Evolutionary conservation across 2,329 filamentous ascomycete genomes (phyloP).

Genomic region (Fusarium continuum): DNA sequence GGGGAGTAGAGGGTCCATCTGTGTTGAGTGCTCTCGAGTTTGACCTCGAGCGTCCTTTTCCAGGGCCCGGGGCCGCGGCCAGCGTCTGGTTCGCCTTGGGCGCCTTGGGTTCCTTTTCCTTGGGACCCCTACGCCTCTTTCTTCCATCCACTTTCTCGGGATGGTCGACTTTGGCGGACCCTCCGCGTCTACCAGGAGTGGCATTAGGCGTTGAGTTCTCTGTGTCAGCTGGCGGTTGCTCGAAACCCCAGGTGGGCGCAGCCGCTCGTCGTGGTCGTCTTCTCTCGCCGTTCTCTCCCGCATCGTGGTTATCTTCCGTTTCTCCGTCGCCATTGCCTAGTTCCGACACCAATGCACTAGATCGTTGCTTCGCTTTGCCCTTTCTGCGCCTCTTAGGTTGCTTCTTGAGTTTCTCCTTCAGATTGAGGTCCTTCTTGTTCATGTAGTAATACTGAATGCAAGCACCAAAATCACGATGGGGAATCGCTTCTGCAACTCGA

Average conservation of each 20-base stretch:
- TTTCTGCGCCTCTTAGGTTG: constrained; percentile 68
- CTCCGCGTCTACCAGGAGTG: constrained; percentile 65
- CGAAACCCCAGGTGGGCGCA: constrained; percentile 76
- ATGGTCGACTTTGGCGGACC: constrained; percentile 53
- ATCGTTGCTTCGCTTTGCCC: constrained; percentile 66
- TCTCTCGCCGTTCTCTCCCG: constrained; percentile 67
- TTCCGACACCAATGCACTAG: constrained; percentile 73
- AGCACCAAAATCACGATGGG: constrained; percentile 75
- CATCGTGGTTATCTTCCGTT: constrained; percentile 64
- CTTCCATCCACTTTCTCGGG: constrained; percentile 58
- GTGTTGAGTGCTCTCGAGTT: constrained; percentile 60
- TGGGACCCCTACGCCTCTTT: constrained; percentile 51
- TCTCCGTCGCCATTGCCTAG: constrained; percentile 68
- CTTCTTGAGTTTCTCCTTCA: constrained; percentile 79
- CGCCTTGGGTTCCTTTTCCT: constrained; percentile 55
- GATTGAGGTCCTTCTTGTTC: constrained; percentile 77
- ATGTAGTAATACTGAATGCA: constrained; percentile 90
- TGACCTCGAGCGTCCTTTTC: constrained; percentile 63
- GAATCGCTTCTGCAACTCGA: constrained; percentile 74
- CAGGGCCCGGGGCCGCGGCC: constrained; percentile 56
- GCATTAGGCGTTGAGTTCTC: constrained; percentile 66
- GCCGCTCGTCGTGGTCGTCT: constrained; percentile 70
- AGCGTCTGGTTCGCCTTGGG: constrained; percentile 55
- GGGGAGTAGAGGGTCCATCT: constrained; percentile 54
- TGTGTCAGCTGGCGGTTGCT: constrained; percentile 66